Percentiles rank a stretch among this genome's conserved stretches.
phyloP scores from a whole-genome alignment of 371 early-diverging fungal genomes.

The Batkoa obscura region DNA sequence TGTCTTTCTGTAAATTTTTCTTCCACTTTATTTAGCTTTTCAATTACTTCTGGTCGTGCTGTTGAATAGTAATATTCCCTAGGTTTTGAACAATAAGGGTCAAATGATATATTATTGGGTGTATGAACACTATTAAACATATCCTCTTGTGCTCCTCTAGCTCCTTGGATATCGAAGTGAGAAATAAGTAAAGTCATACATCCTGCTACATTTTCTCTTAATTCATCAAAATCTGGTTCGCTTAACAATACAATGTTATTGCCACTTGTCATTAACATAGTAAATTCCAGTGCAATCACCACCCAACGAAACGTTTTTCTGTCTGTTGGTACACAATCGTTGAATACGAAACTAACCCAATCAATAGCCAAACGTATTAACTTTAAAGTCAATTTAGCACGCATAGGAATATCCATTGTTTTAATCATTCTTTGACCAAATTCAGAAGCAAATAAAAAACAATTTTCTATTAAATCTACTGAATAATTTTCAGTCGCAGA shows the following conservation, averaged over 20 bases:
- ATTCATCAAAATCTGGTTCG: slow-evolving; percentile 43
- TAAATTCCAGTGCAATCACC: slow-evolving; percentile 65
- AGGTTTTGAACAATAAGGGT: slow-evolving; percentile 12
- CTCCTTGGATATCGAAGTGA: slow-evolving; percentile 58
- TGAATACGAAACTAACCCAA: slow-evolving; percentile 56
- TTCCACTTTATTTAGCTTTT: slow-evolving; percentile 28
- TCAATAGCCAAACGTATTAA: slow-evolving; percentile 53
- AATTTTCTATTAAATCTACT: slow-evolving; percentile 60
- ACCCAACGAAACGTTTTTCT: slow-evolving; percentile 78
- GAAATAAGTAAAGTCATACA: slow-evolving; percentile 65
- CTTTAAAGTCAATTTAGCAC: slow-evolving; percentile 30
- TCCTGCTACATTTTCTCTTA: slow-evolving; percentile 49
- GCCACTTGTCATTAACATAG: slow-evolving; percentile 57
- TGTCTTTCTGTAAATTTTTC: slow-evolving; percentile 21
- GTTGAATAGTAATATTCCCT: slow-evolving; percentile 16
- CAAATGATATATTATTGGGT: slow-evolving; percentile 9
- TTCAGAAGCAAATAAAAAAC: slow-evolving; percentile 64
- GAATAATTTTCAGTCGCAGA: slow-evolving; percentile 29
- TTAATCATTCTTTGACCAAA: slow-evolving; percentile 48
- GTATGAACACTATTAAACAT: slow-evolving; percentile 4
- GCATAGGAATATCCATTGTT: slow-evolving; percentile 31
- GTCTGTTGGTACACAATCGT: slow-evolving; percentile 51
- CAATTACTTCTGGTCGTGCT: slow-evolving; percentile 32
- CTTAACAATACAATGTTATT: slow-evolving; percentile 42
- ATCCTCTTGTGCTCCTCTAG: slow-evolving; percentile 21